A percentile compares a stretch with the other conserved stretches of the same genome.
Evolutionary conservation across 176 grass and related monocot genomes (phyloP).

Genomic region (Phyllostachys edulis): DNA sequence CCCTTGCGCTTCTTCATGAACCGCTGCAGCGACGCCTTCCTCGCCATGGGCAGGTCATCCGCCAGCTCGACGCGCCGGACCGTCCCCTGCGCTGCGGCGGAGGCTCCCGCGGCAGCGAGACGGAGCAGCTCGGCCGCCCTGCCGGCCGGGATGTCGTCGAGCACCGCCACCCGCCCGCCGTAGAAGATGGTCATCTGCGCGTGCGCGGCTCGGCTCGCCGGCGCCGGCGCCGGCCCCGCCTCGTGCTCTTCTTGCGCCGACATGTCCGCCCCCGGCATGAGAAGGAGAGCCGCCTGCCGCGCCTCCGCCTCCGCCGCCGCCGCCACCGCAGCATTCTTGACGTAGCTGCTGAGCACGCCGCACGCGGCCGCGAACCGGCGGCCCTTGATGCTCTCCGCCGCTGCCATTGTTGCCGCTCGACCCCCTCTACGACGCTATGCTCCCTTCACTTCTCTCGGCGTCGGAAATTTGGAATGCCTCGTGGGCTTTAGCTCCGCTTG

Average conservation of each 20-base stretch:
- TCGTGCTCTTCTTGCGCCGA: not conserved
- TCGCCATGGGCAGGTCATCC: conserved; percentile 54
- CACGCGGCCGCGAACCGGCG: conserved; percentile 43
- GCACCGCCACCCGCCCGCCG: conserved; percentile 25
- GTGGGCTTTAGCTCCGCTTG: not conserved
- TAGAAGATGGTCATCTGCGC: conserved; percentile 66
- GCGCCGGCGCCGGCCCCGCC: not conserved
- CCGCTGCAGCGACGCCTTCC: conserved; percentile 60
- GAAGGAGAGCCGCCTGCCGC: not conserved
- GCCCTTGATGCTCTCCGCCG: not conserved
- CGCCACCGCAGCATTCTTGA: conserved; percentile 29
- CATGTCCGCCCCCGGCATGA: too few species aligned
- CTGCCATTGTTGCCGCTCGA: not conserved
- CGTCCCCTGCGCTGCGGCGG: not conserved
- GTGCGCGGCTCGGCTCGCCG: not conserved
- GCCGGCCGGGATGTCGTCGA: conserved; percentile 1
- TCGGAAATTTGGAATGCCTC: not conserved
- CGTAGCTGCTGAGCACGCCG: conserved; percentile 49
- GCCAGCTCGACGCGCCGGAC: not conserved
- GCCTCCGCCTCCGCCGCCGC: not conserved
- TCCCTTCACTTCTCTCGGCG: not conserved
- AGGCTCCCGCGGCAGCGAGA: not conserved
- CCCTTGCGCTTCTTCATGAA: conserved; percentile 73
- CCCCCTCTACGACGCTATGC: too few species aligned
- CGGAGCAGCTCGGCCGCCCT: conserved; percentile 30